Base-by-base conservation (phyloP, 23 red algal species). In the Gracilariopsis chorda region DNA sequence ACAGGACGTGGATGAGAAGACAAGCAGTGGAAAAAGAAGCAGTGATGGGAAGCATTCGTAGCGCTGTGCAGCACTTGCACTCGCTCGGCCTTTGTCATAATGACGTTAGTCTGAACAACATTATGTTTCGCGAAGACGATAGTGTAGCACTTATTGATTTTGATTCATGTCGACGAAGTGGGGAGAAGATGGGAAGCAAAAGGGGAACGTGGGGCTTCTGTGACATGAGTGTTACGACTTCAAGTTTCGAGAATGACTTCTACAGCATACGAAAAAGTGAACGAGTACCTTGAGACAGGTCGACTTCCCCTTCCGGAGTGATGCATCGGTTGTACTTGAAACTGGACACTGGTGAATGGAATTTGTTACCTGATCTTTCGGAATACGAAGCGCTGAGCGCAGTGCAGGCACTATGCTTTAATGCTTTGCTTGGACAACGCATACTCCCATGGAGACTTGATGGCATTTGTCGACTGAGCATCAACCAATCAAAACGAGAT, bases 81-180 rank as follows among this genome's bases (percentile, higher is more conserved):
- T 44, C 30, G 64, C 4, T 71, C 21, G 21, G 21, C 30, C 14
- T 41, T 32, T 71, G 64, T 71, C 64, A 71, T 44, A 71, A 71
- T 44, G 64, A 71, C 64, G 39, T 71, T 44, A 71, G 64, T 71
- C 64, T 71, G 8, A 44, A 33, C 30, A 71, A 71, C 64, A 71
- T 71, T 17, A 71, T 71, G 64, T 71, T 71, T 71, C 64, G 64
- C 32, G 64, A 71, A 33, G 64, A 71, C 64, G 64, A 32, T 71
- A 41, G 4, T 36, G 39, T 71, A 20, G 39, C 64, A 33, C 30
- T 71, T 3, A 44, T 71, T 36, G 64, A 71, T 44, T 71, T 71
- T 71, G 64, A 71, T 17, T 71, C 64, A 6, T 71, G 64, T 71
- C 64, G 39, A 32, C 64, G 64, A 71, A 71, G n/a, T 71, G 64